A percentile compares a stretch with the other conserved stretches of the same genome.
These are phyloP conservation scores for Brettanomyces nanus DNA, from an alignment of 805 yeast species.

Conservation along the genomic window DNA sequence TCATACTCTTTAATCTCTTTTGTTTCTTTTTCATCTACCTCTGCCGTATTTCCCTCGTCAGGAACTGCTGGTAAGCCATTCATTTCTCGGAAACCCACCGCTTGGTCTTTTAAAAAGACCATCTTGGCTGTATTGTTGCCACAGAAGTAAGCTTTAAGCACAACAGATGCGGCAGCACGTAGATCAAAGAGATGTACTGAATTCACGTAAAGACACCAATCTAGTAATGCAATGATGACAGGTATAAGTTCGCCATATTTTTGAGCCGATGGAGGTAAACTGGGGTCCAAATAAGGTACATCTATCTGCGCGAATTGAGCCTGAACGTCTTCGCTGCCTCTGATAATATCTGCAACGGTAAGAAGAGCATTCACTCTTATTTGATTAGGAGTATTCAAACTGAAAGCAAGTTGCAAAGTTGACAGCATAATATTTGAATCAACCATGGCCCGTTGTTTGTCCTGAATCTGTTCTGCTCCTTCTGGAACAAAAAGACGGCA, in stretches of 20 bases:
- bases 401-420: slow-evolving; percentile 64
- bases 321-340: slow-evolving; percentile 62
- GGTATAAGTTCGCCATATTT: slow-evolving; percentile 41
- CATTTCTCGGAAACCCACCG: slow-evolving; percentile 30
- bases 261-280: slow-evolving; percentile 24
- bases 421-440: slow-evolving; percentile 56
- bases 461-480: slow-evolving; percentile 55
- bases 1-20: not conserved
- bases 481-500: slow-evolving; percentile 64
- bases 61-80: slow-evolving; percentile 16
- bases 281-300: slow-evolving; percentile 85
- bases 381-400: slow-evolving; percentile 51
- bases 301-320: slow-evolving; percentile 69
- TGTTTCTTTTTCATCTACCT: slow-evolving; percentile 1
- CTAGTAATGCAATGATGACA: slow-evolving; percentile 62
- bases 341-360: slow-evolving; percentile 70
- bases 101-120: slow-evolving; percentile 62
- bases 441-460: slow-evolving; percentile 55
- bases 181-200: slow-evolving; percentile 82
- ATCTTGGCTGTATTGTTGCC: slow-evolving; percentile 54
- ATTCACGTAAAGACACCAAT: slow-evolving; percentile 74
- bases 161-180: slow-evolving; percentile 60
- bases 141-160: slow-evolving; percentile 60
- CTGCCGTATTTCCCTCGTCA: slow-evolving; percentile 2
- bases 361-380: slow-evolving; percentile 63